Conservation (phyloP, 2,329 filamentous ascomycete species). For the Talaromyces sp. region DNA sequence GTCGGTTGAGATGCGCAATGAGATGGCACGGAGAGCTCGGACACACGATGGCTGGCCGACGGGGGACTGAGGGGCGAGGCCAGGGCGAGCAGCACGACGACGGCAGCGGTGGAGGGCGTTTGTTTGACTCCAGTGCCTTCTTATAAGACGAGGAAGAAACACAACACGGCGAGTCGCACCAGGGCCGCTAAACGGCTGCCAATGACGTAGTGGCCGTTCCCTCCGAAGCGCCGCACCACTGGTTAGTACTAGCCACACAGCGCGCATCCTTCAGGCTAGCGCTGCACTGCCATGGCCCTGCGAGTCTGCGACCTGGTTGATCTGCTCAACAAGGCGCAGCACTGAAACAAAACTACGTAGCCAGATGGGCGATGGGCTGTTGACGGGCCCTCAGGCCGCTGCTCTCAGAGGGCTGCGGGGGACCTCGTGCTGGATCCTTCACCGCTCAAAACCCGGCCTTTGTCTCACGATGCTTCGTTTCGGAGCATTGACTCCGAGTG, state of each 20-base stretch:
- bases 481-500: not conserved
- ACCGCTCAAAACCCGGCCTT: not conserved
- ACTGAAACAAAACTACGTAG: not conserved
- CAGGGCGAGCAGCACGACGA: not conserved
- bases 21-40: not conserved
- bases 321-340: not conserved
- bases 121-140: not conserved
- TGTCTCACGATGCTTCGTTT: not conserved
- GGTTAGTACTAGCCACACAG: too few relatives aligned
- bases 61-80: not conserved
- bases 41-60: not conserved
- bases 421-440: not conserved
- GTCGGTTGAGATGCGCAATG: not conserved
- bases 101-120: not conserved
- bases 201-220: constrained; percentile 9
- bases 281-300: not conserved
- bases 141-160: not conserved
- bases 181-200: constrained; percentile 5
- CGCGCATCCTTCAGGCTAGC: not conserved
- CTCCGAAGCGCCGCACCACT: not conserved
- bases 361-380: not conserved
- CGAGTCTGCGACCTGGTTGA: not conserved
- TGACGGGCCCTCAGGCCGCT: not conserved
- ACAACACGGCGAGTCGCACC: not conserved
- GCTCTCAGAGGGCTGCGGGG: not conserved